These are phyloP conservation scores for Cichorium intybus DNA, from an alignment of 140 eudicot species.

Conservation along the genomic window DNA sequence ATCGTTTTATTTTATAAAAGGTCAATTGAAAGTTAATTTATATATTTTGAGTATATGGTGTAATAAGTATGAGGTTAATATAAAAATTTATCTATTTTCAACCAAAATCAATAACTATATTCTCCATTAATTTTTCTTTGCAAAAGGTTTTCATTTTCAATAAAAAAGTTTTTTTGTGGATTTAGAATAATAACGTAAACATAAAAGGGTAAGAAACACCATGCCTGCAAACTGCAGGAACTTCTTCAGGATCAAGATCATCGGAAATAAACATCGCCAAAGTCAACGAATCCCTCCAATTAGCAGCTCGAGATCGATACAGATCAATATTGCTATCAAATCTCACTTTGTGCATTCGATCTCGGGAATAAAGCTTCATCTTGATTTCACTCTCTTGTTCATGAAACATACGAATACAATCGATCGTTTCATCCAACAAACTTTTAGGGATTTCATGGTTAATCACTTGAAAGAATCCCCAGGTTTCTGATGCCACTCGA, in stretches of 20 bases:
- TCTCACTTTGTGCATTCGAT: constrained; percentile 15
- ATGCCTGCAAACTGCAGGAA: constrained; percentile 23
- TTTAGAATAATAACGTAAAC: not conserved
- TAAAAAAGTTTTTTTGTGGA: no score
- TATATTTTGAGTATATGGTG: no score
- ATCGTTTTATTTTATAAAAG: no score
- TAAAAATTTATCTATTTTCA: not conserved
- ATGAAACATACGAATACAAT: constrained; percentile 29
- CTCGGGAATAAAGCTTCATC: constrained; percentile 43
- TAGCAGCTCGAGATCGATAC: constrained; percentile 22
- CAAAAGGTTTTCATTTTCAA: not conserved
- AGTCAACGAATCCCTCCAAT: constrained; percentile 38
- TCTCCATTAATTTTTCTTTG: no score
- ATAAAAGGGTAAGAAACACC: not conserved
- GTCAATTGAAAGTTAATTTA: no score
- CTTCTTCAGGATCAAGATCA: constrained; percentile 7
- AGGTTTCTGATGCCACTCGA: constrained; percentile 33
- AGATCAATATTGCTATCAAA: constrained; percentile 25
- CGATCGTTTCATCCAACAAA: constrained; percentile 39
- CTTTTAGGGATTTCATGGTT: constrained; percentile 36
- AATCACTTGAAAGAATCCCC: constrained; percentile 56
- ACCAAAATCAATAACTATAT: not conserved
- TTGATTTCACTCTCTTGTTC: constrained; percentile 38
- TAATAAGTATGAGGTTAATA: no score
- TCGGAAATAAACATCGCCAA: constrained; percentile 6